Conservation (phyloP, 129 eudicot species). For the Flaveria sonorensis region DNA sequence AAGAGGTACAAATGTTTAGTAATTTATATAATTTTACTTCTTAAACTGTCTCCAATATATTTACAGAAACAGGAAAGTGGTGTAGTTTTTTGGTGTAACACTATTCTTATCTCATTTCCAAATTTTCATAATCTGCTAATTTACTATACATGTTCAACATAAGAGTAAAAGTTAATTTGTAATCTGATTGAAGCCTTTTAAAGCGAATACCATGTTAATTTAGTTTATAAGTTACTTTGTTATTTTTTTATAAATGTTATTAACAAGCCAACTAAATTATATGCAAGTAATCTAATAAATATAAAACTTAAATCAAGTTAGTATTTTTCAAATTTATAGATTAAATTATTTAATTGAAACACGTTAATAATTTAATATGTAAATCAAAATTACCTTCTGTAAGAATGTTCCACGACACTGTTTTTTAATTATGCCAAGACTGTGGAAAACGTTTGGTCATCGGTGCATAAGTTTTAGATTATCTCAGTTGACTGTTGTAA, state of each 20-base stretch:
- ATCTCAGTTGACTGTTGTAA: not conserved
- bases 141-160: not conserved
- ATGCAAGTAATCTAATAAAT: not conserved
- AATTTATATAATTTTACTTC: slow-evolving; percentile 14
- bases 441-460: not conserved
- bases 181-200: not conserved
- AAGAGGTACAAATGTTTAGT: slow-evolving; percentile 52
- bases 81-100: not conserved
- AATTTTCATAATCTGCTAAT: not conserved
- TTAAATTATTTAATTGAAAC: not conserved
- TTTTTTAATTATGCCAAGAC: not conserved
- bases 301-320: not conserved
- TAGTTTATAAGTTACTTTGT: not conserved
- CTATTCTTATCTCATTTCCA: not conserved
- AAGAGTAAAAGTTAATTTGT: not conserved
- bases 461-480: not conserved
- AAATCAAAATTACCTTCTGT: not conserved
- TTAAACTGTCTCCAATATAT: not conserved
- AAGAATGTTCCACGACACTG: not conserved
- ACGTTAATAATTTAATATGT: not conserved
- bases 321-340: not conserved
- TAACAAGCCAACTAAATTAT: not conserved
- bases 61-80: not conserved
- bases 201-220: not conserved
- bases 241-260: not conserved